phyloP scores from a whole-genome alignment of 768 basidiomycete genomes.

The Amylocystis lapponica region DNA sequence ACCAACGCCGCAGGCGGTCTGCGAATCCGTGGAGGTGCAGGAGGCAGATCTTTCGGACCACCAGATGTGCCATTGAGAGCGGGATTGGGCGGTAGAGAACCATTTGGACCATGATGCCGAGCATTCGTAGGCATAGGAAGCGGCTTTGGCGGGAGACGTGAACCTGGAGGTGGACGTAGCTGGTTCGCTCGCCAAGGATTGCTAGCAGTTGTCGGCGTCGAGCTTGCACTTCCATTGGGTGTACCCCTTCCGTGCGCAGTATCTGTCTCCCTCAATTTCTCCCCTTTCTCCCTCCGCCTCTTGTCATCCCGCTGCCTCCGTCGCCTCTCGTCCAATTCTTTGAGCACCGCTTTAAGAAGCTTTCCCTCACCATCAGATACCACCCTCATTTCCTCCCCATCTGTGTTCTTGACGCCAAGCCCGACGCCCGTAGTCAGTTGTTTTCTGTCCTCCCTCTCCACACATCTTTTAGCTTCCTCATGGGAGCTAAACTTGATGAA shows the following conservation, averaged over 20 bases:
- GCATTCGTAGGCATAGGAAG: background rate
- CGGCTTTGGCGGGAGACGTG: background rate
- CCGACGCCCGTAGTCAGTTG: slow-evolving; percentile 43
- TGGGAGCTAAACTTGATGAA: slow-evolving; percentile 61
- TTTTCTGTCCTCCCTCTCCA: slow-evolving; percentile 62
- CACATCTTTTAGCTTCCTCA: slow-evolving; percentile 64
- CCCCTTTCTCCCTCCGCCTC: slow-evolving; percentile 36
- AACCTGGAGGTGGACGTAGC: background rate
- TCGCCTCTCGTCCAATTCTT: slow-evolving; percentile 51
- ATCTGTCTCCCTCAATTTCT: slow-evolving; percentile 15
- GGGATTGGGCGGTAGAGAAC: slow-evolving; percentile 17
- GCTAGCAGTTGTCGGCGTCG: slow-evolving; percentile 9
- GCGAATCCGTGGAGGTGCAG: slow-evolving; percentile 22
- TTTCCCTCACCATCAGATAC: slow-evolving; percentile 76
- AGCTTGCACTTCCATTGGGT: slow-evolving; percentile 12
- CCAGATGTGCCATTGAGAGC: background rate
- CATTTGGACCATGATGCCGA: background rate
- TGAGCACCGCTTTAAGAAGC: slow-evolving; percentile 57
- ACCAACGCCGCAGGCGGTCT: slow-evolving; percentile 13
- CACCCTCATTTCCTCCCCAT: slow-evolving; percentile 60
- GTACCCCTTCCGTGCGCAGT: slow-evolving; percentile 11
- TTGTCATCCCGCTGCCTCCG: slow-evolving; percentile 44
- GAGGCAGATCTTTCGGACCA: slow-evolving; percentile 1
- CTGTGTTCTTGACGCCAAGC: slow-evolving; percentile 27
- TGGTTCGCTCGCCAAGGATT: slow-evolving; percentile 12